These are phyloP conservation scores for Platanthera zijinensis DNA, from an alignment of 106 monocot species.

Conservation along the genomic window DNA sequence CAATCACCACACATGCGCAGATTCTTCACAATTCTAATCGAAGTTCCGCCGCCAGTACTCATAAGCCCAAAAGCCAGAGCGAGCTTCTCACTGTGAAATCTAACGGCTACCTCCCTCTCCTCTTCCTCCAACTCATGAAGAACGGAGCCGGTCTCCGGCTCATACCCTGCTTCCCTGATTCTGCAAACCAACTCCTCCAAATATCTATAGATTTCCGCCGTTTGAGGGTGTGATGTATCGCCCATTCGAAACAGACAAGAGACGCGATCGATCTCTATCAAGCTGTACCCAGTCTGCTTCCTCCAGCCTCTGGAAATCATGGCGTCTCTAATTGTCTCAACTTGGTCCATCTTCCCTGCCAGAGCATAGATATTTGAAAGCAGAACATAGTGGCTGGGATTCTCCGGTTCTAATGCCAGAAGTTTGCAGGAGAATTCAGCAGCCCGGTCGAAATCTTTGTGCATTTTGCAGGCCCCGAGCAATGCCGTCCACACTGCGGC, in stretches of 20 bases:
- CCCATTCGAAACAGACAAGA: conserved; percentile 51
- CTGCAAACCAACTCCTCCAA: conserved; percentile 32
- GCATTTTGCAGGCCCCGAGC: conserved; percentile 55
- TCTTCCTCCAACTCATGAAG: conserved; percentile 65
- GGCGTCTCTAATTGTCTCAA: conserved; percentile 29
- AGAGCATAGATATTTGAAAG: conserved; percentile 48
- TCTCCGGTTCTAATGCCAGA: conserved; percentile 33
- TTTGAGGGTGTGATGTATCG: conserved; percentile 32
- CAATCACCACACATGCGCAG: conserved; percentile 53
- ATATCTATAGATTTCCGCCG: conserved; percentile 27
- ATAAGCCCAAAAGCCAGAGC: conserved; percentile 52
- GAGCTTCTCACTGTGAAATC: conserved; percentile 58
- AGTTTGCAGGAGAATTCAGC: conserved; percentile 32
- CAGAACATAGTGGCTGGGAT: conserved; percentile 50
- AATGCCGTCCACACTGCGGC: conserved; percentile 51
- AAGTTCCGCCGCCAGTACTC: conserved; percentile 21
- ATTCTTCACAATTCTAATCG: conserved; percentile 48
- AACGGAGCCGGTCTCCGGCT: conserved; percentile 36
- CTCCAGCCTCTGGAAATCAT: conserved; percentile 40
- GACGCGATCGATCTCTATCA: conserved; percentile 31
- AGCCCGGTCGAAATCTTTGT: conserved; percentile 40
- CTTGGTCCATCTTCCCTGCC: conserved; percentile 34
- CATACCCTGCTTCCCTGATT: conserved; percentile 33
- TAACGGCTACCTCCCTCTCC: conserved; percentile 53
- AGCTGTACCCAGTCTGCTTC: conserved; percentile 48